These are phyloP conservation scores for Aureobasidium pullulans DNA, from an alignment of 2,329 filamentous ascomycete genomes.

Conservation along the genomic window DNA sequence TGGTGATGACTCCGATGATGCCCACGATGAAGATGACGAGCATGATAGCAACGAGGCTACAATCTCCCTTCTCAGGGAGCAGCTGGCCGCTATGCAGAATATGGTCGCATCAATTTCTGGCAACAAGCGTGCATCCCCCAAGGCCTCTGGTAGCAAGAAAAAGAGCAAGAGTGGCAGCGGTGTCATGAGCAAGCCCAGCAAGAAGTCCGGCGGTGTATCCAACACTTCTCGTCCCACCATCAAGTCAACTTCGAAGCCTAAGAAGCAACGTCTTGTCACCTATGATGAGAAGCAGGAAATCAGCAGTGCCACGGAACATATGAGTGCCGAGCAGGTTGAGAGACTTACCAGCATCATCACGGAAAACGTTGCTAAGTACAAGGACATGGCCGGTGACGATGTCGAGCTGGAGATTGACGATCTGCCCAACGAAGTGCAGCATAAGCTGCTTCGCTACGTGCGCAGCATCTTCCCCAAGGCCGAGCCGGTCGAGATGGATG, in stretches of 20 bases:
- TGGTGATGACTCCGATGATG: conserved; percentile 57
- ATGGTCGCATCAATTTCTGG: conserved; percentile 21
- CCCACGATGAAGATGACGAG: conserved; percentile 45
- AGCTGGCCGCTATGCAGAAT: conserved; percentile 48
- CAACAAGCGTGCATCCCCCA: conserved; percentile 48
- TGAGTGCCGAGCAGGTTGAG: conserved; percentile 70
- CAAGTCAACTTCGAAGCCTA: conserved; percentile 37
- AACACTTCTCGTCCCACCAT: conserved; percentile 27
- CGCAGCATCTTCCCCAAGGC: conserved; percentile 31
- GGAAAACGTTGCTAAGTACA: conserved; percentile 67
- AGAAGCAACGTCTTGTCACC: conserved; percentile 60
- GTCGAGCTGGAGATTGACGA: conserved; percentile 60
- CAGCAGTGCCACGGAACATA: conserved; percentile 48
- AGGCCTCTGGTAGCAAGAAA: conserved; percentile 41
- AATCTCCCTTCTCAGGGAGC: conserved; percentile 66
- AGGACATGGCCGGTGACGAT: conserved; percentile 51
- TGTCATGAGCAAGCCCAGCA: conserved; percentile 27
- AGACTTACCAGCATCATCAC: conserved; percentile 86
- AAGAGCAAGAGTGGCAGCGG: conserved; percentile 23
- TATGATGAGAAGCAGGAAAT: conserved; percentile 86
- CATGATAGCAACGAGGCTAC: conserved; percentile 34
- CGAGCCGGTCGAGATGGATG: conserved; percentile 25
- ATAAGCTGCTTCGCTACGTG: conserved; percentile 50
- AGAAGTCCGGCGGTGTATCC: conserved; percentile 23
- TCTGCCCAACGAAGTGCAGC: conserved; percentile 47